Conservation (phyloP, 1,284 basidiomycete species). For the Melampsora occidentalis region DNA sequence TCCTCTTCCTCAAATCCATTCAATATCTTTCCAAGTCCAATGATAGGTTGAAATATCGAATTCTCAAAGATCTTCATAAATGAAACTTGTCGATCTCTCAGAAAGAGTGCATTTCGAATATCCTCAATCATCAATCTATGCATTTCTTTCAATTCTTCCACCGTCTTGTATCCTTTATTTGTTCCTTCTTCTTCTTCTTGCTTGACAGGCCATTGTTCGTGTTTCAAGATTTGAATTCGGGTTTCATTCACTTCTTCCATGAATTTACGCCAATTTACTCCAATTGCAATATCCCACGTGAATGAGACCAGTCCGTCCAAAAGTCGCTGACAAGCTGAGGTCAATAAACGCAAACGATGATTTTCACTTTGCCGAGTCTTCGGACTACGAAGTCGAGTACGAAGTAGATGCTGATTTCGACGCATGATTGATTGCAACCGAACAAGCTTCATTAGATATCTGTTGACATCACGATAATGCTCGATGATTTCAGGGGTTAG, state of each 20-base stretch:
- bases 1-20: neutral
- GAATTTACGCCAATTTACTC: conserved; percentile 23
- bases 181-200: neutral
- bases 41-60: conserved; percentile 29
- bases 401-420: neutral
- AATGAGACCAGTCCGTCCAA: conserved; percentile 32
- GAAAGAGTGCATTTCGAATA: conserved; percentile 29
- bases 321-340: conserved; percentile 22
- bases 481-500: conserved; percentile 10
- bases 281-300: conserved; percentile 37
- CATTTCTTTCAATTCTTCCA: conserved; percentile 17
- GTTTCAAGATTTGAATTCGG: neutral
- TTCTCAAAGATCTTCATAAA: conserved; percentile 10
- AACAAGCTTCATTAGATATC: conserved; percentile 38
- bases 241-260: conserved; percentile 8
- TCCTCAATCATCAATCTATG: conserved; percentile 25
- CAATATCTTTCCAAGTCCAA: conserved; percentile 4
- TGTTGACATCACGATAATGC: conserved; percentile 28
- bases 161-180: neutral
- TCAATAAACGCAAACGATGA: neutral
- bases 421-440: conserved; percentile 34
- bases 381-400: neutral
- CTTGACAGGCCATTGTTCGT: conserved; percentile 1
- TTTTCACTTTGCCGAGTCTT: neutral
- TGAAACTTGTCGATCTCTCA: conserved; percentile 21